Conservation (phyloP, 2,329 filamentous ascomycete genomes). For the Colletotrichum musicola region DNA sequence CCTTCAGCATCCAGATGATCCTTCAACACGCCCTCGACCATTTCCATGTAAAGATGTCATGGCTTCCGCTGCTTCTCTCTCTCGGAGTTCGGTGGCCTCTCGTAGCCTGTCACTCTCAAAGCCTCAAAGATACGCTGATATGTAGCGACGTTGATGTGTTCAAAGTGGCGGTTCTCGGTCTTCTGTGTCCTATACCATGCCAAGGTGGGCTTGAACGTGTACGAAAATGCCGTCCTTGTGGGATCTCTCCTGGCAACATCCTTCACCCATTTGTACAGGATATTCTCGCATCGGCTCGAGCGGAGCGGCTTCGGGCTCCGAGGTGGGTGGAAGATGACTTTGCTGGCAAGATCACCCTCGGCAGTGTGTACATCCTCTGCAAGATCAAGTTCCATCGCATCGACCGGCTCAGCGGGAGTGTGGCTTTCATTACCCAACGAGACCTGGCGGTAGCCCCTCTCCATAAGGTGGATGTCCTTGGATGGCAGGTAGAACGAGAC, state of each 20-base stretch:
- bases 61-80: not conserved
- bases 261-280: conserved; percentile 55
- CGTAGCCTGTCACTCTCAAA: conserved; percentile 4
- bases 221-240: conserved; percentile 48
- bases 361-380: conserved; percentile 26
- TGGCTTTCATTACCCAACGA: not conserved
- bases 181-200: conserved; percentile 65
- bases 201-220: conserved; percentile 60
- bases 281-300: conserved; percentile 56
- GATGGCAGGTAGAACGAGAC: conserved; percentile 53
- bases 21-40: too few species aligned
- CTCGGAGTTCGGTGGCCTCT: not conserved
- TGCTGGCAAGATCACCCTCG: conserved; percentile 43
- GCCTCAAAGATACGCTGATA: conserved; percentile 57
- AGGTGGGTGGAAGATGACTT: conserved; percentile 63
- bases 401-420: not conserved
- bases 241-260: conserved; percentile 39
- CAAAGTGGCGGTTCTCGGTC: conserved; percentile 60
- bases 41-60: not conserved
- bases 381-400: conserved; percentile 30
- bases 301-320: conserved; percentile 42
- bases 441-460: conserved; percentile 55
- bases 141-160: conserved; percentile 60
- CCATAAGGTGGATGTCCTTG: conserved; percentile 43
- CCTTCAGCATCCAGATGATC: too few species aligned